These are phyloP conservation scores for Millerago galiae DNA, from an alignment of 805 yeast species.

Conservation along the genomic window DNA sequence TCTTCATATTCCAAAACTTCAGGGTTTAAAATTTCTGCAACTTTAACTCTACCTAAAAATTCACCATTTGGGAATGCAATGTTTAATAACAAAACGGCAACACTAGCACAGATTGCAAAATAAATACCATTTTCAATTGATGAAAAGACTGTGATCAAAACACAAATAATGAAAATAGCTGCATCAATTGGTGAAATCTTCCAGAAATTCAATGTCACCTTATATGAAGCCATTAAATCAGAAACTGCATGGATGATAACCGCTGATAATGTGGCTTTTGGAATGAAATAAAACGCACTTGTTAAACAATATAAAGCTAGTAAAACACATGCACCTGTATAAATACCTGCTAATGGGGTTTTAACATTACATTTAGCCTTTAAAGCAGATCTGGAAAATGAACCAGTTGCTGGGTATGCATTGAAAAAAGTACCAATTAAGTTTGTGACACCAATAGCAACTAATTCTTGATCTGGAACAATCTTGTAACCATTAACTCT, in stretches of 20 bases:
- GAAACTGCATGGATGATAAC: constrained; percentile 91
- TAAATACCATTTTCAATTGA: constrained; percentile 86
- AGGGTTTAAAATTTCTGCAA: constrained; percentile 69
- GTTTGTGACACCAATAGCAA: constrained; percentile 91
- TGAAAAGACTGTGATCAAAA: constrained; percentile 21
- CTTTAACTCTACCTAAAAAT: constrained; percentile 72
- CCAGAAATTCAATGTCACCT: constrained; percentile 65
- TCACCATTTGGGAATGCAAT: constrained; percentile 76
- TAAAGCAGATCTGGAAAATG: constrained; percentile 90
- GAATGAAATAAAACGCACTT: constrained; percentile 78
- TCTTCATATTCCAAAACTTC: constrained; percentile 27
- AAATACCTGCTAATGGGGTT: constrained; percentile 89
- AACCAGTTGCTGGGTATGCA: constrained; percentile 95
- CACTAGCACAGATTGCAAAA: constrained; percentile 82
- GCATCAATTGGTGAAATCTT: constrained; percentile 48
- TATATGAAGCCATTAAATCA: constrained; percentile 70
- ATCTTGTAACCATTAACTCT: constrained; percentile 87
- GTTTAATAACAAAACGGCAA: constrained; percentile 65
- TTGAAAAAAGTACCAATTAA: constrained; percentile 85
- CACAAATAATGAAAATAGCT: constrained; percentile 20
- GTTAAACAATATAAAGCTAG: constrained; percentile 83
- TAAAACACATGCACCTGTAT: constrained; percentile 83
- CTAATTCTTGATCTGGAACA: constrained; percentile 86
- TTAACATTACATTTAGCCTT: constrained; percentile 94
- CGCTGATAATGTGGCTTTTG: constrained; percentile 82